Evolutionary conservation across 1,284 basidiomycete species (phyloP).

Genomic region (Ceratobasidium sp.): DNA sequence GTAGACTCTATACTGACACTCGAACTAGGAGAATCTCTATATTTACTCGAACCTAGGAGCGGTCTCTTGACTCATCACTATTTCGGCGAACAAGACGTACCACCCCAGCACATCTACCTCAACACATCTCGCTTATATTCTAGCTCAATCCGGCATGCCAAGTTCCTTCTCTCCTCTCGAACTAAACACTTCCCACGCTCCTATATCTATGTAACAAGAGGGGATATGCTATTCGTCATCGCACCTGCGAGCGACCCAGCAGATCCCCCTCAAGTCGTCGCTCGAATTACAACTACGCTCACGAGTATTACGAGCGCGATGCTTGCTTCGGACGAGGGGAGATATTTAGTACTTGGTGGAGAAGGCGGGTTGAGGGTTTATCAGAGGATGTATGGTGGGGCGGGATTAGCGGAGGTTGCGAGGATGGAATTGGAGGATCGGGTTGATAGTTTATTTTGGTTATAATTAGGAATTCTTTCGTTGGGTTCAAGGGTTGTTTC

Average conservation of each 20-base stretch:
- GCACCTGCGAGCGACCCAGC: background rate
- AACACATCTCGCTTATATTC: background rate
- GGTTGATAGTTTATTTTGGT: background rate
- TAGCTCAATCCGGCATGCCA: background rate
- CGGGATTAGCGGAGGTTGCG: background rate
- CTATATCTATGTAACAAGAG: constrained; percentile 1
- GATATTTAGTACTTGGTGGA: constrained; percentile 8
- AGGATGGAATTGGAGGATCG: background rate
- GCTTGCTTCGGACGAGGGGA: background rate
- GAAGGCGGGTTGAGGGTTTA: constrained; percentile 6
- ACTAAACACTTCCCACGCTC: background rate
- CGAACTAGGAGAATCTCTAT: background rate
- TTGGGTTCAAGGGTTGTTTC: background rate
- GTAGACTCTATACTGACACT: background rate
- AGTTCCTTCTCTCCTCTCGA: constrained; percentile 4
- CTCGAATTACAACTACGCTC: constrained; percentile 10
- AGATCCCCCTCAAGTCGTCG: background rate
- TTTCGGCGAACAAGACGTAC: background rate
- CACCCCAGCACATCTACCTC: background rate
- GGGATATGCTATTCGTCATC: background rate
- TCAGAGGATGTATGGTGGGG: background rate
- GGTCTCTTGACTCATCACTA: constrained; percentile 4
- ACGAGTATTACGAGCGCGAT: background rate
- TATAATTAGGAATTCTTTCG: background rate
- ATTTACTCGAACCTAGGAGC: background rate